Conservation (phyloP, 140 eudicot species). For the Anethum foeniculum region DNA sequence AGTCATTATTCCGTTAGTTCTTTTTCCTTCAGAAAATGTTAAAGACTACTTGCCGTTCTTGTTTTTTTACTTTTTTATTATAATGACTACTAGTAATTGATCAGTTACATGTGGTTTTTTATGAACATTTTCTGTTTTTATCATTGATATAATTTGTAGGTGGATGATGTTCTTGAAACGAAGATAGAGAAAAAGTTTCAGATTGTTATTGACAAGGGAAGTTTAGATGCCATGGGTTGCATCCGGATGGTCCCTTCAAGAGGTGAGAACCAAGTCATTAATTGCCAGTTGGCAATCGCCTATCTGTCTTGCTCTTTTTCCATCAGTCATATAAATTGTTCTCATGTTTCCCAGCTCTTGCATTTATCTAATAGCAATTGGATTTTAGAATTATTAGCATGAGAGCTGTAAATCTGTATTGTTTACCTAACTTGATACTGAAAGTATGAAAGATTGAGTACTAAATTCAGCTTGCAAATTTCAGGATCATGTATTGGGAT, state of each 20-base stretch:
- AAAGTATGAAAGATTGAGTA: not conserved
- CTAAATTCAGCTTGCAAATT: not conserved
- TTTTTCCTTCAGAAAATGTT: not conserved
- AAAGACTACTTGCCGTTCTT: not conserved
- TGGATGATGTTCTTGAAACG: conserved; percentile 94
- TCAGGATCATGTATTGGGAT: conserved; percentile 98
- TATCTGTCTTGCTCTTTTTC: not conserved
- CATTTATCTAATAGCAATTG: not conserved
- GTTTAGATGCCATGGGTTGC: conserved; percentile 96
- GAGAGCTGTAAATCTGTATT: not conserved
- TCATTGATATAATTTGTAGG: conserved; percentile 38
- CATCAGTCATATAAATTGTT: not conserved
- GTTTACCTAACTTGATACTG: not conserved
- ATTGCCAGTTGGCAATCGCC: not conserved
- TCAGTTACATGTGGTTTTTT: not conserved
- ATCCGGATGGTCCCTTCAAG: conserved; percentile 95
- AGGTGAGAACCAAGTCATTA: conserved; percentile 31
- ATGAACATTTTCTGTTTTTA: not conserved
- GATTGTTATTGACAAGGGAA: conserved; percentile 88
- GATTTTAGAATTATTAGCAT: not conserved
- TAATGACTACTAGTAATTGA: not conserved
- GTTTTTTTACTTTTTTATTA: not conserved
- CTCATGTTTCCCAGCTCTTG: not conserved
- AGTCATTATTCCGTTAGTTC: not conserved
- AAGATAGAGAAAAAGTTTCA: conserved; percentile 65